Evolutionary conservation across 768 basidiomycete genomes (phyloP).

Genomic region (Crassisporium funariophilum): DNA sequence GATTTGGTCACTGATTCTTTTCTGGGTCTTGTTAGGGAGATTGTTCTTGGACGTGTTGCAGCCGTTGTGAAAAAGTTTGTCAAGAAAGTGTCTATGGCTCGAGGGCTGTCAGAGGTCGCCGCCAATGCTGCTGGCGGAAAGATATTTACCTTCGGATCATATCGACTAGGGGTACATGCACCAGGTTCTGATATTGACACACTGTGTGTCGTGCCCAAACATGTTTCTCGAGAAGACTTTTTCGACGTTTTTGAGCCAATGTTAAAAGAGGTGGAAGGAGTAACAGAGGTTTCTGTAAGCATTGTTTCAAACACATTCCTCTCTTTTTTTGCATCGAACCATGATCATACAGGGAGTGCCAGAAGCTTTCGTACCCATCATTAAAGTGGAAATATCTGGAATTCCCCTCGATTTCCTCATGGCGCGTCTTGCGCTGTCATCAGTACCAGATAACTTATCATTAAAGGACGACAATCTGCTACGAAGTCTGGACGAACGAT

Average conservation of each 20-base stretch:
- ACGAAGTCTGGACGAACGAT: slow-evolving; percentile 91
- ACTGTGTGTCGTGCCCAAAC: slow-evolving; percentile 95
- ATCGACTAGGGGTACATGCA: slow-evolving; percentile 95
- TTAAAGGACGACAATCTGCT: slow-evolving; percentile 90
- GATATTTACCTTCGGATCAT: slow-evolving; percentile 99
- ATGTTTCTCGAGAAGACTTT: slow-evolving; percentile 95
- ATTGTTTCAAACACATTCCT: neutral
- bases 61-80: slow-evolving; percentile 94
- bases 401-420: slow-evolving; percentile 94
- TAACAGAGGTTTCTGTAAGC: slow-evolving; percentile 87
- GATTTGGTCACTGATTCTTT: slow-evolving; percentile 9
- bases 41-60: slow-evolving; percentile 87
- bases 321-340: neutral
- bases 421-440: slow-evolving; percentile 82
- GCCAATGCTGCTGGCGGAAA: slow-evolving; percentile 93
- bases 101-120: slow-evolving; percentile 85
- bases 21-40: slow-evolving; percentile 63
- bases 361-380: slow-evolving; percentile 94
- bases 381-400: slow-evolving; percentile 88
- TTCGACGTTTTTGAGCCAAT: slow-evolving; percentile 89
- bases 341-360: slow-evolving; percentile 75
- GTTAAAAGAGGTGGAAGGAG: slow-evolving; percentile 82
- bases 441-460: slow-evolving; percentile 90
- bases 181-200: slow-evolving; percentile 98
- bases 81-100: slow-evolving; percentile 71